Conservation (phyloP, 1,139 yeast species). For the Pneumocystis sp. region DNA sequence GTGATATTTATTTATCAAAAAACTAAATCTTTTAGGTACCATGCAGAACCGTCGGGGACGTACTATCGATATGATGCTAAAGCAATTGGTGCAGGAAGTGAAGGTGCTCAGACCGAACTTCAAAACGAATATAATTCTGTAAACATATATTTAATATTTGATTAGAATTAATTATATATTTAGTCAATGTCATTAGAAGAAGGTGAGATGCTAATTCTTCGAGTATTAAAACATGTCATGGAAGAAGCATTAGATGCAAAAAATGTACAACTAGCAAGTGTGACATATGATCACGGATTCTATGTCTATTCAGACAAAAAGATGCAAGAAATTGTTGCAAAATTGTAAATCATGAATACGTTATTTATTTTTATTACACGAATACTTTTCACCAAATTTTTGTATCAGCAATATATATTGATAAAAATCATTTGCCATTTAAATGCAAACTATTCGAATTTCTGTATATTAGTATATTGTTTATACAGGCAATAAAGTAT, state of each 20-base stretch:
- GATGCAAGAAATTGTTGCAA: conserved; percentile 67
- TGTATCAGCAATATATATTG: background rate
- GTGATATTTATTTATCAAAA: background rate
- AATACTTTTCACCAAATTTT: background rate
- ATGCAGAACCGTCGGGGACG: conserved; percentile 99
- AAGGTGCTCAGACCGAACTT: conserved; percentile 96
- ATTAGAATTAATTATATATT: background rate
- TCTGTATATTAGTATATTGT: background rate
- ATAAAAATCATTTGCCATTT: background rate
- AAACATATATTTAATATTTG: conserved; percentile 1
- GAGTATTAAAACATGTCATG: conserved; percentile 94
- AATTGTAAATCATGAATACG: conserved; percentile 28
- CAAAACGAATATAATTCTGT: conserved; percentile 77
- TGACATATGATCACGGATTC: conserved; percentile 76
- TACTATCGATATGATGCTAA: conserved; percentile 95
- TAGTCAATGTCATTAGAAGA: conserved; percentile 84
- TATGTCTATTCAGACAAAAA: conserved; percentile 70
- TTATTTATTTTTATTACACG: background rate
- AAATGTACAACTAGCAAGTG: conserved; percentile 90
- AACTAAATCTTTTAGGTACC: conserved; percentile 32
- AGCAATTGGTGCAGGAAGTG: conserved; percentile 97
- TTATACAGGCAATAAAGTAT: background rate
- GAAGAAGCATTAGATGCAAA: conserved; percentile 94
- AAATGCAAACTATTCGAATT: background rate
- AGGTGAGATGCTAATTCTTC: conserved; percentile 79